Base-by-base conservation (phyloP, 2,329 filamentous ascomycete genomes). In the Claviceps africana region DNA sequence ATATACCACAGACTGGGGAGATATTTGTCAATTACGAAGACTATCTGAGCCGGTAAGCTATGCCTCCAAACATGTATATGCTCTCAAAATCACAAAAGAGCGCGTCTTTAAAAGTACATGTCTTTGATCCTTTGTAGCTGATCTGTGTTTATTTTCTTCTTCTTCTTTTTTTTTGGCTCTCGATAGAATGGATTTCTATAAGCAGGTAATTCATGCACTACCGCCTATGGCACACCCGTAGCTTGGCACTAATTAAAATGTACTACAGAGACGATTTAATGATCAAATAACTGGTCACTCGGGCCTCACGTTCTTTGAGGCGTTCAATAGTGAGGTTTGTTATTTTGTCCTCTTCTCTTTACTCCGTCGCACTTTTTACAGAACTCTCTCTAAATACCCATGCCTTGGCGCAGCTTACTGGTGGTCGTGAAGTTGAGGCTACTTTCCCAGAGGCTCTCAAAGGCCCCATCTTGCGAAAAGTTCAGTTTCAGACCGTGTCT, bases 281-380 rank as follows among this genome's bases (percentile, higher is more conserved):
- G 95, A 94, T 68, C 87, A 95, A 65, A 94, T 97, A 58, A 95
- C 89, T 13, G 93, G 93, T 51, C 91, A 95, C 66, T 94, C 89
- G 31, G 85, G 85, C 51, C 74, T 96, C 58, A 91, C 82, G 3
- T 98, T 94, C 68, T 96, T 96, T 63, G 88, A 95, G 59, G 93
- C 93, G 28, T 78, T 91, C 31, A 82, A 87, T 67, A 95, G 88
- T 70, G 89, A 96, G 80, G 88, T 94, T 77, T 72, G 49, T 30
- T 48, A 42, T 39, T 40, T 43, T 40, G 42, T 42, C 33, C 17
- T 21, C 11, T 30, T 8, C 8, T 3, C 15, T 21, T 19, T 22
- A 15, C 9, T 33, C 2, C 33, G 13, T 21, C 17, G 11, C 40
- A 28, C 17, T 7, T 10, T 30, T 19, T 1, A 35, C 13, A 3